Evolutionary conservation across 441 rosid genomes (phyloP), one percentile per base, ranked within the genome.

Genomic region (Croton laevigatus): DNA sequence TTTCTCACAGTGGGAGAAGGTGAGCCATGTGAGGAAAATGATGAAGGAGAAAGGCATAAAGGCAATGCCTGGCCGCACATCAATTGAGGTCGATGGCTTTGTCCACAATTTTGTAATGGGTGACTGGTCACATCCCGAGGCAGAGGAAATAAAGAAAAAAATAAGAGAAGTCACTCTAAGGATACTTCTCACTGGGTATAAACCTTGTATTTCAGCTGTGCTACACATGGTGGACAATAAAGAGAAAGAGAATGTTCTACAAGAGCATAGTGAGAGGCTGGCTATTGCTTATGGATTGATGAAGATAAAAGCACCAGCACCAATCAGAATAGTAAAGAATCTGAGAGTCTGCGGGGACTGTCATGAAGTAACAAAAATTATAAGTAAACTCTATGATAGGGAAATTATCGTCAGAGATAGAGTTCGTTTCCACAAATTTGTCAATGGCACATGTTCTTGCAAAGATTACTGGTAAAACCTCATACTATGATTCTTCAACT

Each of bases 91-190:
- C 62, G 72, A 61, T 60, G 75, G 71, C 32, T 66, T 66, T 40
- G 69, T 76, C 27, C 74, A 75, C 32, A 67, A 75, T 62, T 75
- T 75, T 69, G 70, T 69, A 8, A 62, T 63, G 78, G 78, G 73
- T 22, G 65, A 69, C 53, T 57, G 73, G 78, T 74, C 78, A 3
- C 78, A 74, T 38, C 78, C 73, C 4, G 73, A 74, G 69, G 70
- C 69, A 55, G 40, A 45, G 58, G 69, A 69, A 16, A 74, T 74
- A 16, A 74, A 37, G 57, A 27, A 12, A 17, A 46, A 17, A 55
- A 34, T 68, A 49, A 45, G n/a, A 19, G 73, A 69, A 13, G 37
- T 69, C 10, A 57, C 65, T 63, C 36, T 36, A 16, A 46, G 59
- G 42, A 48, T 69, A 22, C 65, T 7, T 7, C 17, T 12, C 12